Evolutionary conservation across 352 stramenopile genomes (phyloP), one percentile per base, ranked within the genome.

Genomic region (Pythium brassicae): DNA sequence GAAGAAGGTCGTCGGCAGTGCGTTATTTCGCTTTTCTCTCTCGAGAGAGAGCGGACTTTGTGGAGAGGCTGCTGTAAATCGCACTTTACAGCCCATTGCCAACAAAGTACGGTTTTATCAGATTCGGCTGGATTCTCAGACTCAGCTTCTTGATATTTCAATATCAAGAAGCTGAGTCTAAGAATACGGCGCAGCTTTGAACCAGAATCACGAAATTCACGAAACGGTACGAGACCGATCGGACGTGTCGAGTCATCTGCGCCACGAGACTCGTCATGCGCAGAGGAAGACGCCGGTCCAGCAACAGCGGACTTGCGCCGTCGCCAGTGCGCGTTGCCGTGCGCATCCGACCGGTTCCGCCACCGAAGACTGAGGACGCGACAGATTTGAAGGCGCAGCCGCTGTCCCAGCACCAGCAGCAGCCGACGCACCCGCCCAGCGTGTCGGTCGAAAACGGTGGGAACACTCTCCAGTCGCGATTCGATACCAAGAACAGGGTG

Each of bases 251-350:
- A n/a, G n/a, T n/a, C n/a, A n/a, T n/a, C n/a, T n/a, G n/a, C n/a
- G n/a, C n/a, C n/a, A n/a, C n/a, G n/a, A 37, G 32, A 37, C 14
- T 37, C 32, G 32, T 8, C 27, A 62, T 62, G 56, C 56, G 32
- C 12, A 35, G 43, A 45, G 58, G 40, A 3, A 37, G 50, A 23
- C 50, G 58, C 17, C 57, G 35, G n/a, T 64, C 58, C 43, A 50
- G 54, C 35, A 27, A 20, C 25, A 39, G 35, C 4, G 23, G 20
- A 4, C 37, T 53, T 22, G 15, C 57, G 25, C 23, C 61, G 26
- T 75, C 68, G 29, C 78, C 66, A 10, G 66, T 89, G 45, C 76
- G 71, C 39, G 82, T 92, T 8, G 80, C 80, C 20, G 82, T 92
- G 11, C 82, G 82, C 26, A 70, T 92, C 43, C 74, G 74, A 2